A percentile compares a stretch with the other conserved stretches of the same genome.
phyloP scores from a whole-genome alignment of 176 grass and related monocot genomes.

The Phragmites australis region DNA sequence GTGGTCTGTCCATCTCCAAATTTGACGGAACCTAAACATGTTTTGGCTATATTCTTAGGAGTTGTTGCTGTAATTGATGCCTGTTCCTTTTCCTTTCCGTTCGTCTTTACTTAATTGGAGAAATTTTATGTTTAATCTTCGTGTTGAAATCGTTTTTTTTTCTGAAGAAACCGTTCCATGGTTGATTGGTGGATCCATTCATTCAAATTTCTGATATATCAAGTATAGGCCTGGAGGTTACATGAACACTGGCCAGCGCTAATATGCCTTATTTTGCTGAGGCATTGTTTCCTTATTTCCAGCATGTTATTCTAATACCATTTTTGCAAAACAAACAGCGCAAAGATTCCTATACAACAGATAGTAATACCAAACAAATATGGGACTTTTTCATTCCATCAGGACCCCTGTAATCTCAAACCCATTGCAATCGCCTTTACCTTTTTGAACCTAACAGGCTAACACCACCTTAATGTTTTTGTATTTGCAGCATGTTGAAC shows the following conservation, averaged over 20 bases:
- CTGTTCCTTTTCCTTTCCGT: background rate
- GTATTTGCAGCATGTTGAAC: conserved; percentile 49
- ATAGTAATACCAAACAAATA: background rate
- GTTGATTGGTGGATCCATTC: background rate
- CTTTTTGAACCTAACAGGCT: background rate
- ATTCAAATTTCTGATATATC: background rate
- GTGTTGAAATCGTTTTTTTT: background rate
- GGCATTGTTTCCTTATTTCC: background rate
- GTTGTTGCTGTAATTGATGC: background rate
- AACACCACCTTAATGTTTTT: background rate
- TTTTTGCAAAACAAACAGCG: background rate
- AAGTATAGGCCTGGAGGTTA: background rate
- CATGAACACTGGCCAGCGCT: background rate
- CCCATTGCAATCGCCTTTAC: background rate
- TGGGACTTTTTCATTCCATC: background rate
- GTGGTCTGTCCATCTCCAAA: background rate
- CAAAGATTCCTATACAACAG: background rate
- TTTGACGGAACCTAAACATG: background rate
- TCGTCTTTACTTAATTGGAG: background rate
- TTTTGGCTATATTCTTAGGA: background rate
- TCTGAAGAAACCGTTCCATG: background rate
- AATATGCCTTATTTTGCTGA: background rate
- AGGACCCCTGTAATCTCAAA: background rate
- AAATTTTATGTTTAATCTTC: background rate
- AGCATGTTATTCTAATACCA: background rate